These are phyloP conservation scores for Pseudocercospora crystallina DNA, from an alignment of 2,329 filamentous ascomycete species.

Conservation along the genomic window DNA sequence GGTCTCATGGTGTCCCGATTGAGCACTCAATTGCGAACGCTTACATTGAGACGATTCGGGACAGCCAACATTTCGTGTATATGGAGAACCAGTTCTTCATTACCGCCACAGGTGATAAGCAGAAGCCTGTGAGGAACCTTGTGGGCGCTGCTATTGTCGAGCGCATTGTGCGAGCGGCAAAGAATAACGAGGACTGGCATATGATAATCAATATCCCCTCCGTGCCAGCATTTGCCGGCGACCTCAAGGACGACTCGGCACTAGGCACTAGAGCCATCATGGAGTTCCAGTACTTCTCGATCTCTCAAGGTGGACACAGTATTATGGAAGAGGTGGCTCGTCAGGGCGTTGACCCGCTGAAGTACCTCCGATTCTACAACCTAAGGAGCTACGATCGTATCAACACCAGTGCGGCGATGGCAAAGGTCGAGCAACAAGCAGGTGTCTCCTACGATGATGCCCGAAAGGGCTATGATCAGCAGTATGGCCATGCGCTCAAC, in stretches of 20 bases:
- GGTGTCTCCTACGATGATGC: conserved; percentile 70
- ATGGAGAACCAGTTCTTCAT: conserved; percentile 80
- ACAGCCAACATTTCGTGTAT: conserved; percentile 69
- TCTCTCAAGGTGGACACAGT: conserved; percentile 72
- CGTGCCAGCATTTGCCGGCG: conserved; percentile 79
- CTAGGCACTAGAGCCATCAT: conserved; percentile 81
- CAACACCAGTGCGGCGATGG: conserved; percentile 66
- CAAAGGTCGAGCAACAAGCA: conserved; percentile 58
- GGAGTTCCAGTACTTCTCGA: conserved; percentile 82
- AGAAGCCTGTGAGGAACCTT: conserved; percentile 72
- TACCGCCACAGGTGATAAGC: conserved; percentile 70
- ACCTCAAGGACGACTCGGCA: conserved; percentile 69
- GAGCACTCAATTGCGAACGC: conserved; percentile 91
- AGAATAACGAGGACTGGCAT: conserved; percentile 66
- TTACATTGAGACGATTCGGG: conserved; percentile 90
- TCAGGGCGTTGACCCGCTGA: conserved; percentile 66
- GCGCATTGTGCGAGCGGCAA: conserved; percentile 69
- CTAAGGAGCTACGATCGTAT: conserved; percentile 81
- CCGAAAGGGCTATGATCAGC: conserved; percentile 55
- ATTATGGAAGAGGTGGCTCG: conserved; percentile 71
- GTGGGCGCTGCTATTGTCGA: conserved; percentile 78
- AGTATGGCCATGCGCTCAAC: conserved; percentile 29
- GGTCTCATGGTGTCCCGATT: conserved; percentile 58
- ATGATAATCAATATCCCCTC: conserved; percentile 77
- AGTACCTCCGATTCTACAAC: conserved; percentile 84